Evolutionary conservation across 2,329 filamentous ascomycete genomes (phyloP), one percentile per base, ranked within the genome.

Genomic region (Colletotrichum kahawae): DNA sequence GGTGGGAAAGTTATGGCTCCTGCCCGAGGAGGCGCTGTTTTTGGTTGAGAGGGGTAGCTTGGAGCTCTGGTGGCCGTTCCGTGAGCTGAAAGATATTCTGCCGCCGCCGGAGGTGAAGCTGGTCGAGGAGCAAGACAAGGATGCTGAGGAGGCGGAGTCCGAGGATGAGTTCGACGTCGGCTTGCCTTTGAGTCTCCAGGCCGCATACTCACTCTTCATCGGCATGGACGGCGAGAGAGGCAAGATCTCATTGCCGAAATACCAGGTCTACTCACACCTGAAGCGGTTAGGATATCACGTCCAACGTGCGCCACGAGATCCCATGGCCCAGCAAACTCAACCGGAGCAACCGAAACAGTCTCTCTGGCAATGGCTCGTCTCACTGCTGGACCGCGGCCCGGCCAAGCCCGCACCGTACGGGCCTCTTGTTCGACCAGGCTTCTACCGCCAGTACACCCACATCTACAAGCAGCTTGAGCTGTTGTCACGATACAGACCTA

Each of bases 1-100:
- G 4, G 89, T 88, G 75, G 90, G 92, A 34, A 92, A 90, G 77
- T 86, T 96, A 54, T 98, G 96, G 96, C 82, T 99, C 66, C 83
- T 98, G 51, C 96, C 96, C 0, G 97, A 99, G 82, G 97, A 99
- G 84, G 95, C 95, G 7, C 88, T 99, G 68, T 98, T 95, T 80
- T 84, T 98, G 77, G 88, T 98, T 10, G 97, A 99, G 86, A 88
- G 97, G 79, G 97, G 96, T 0, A 95, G 91, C 62, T 80, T 98
- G 80, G 95, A 98, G 83, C 89, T 98, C 54, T 93, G 95, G 88
- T 98, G 95, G 95, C 95, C 95, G 3, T 84, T 86, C 59, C 83
- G 84, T 71, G 81, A 85, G n/a, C 83, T 92, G 13, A 87, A 86
- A 56, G 87, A 89, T 43, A 81, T 90, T 4, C 83, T 90, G 59